phyloP scores from a whole-genome alignment of 192 early-diverging fungal genomes.

The Lobulomyces angularis region DNA sequence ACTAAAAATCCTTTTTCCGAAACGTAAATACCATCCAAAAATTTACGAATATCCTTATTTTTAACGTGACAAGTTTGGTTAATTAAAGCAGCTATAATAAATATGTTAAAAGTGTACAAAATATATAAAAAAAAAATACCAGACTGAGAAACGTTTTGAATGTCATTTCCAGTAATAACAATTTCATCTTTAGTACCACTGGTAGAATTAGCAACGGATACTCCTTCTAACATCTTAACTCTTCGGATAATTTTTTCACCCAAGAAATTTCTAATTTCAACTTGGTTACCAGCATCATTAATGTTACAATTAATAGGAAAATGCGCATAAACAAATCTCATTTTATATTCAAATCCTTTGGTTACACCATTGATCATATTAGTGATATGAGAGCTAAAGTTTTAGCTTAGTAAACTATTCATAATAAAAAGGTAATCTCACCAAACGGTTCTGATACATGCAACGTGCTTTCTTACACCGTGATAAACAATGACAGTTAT shows the following conservation, averaged over 20 bases:
- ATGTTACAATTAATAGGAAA: constrained; percentile 98
- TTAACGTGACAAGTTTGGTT: constrained; percentile 85
- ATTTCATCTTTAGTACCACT: constrained; percentile 93
- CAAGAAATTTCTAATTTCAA: constrained; percentile 98
- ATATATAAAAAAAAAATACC: constrained; percentile 23
- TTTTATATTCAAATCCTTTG: constrained; percentile 93
- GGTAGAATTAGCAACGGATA: constrained; percentile 62
- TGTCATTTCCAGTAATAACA: constrained; percentile 81
- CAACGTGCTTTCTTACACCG: constrained; percentile 93
- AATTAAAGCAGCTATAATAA: constrained; percentile 67
- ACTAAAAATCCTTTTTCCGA: constrained; percentile 66
- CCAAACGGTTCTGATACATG: constrained; percentile 95
- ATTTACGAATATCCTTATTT: constrained; percentile 99
- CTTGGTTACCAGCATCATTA: constrained; percentile 51
- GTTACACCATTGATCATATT: constrained; percentile 34
- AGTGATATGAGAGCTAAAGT: constrained; percentile 97
- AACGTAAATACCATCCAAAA: constrained; percentile 96
- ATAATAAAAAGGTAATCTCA: too few relatives aligned
- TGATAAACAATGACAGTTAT: constrained; percentile 85
- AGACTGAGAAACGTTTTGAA: constrained; percentile 88
- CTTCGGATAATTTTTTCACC: constrained; percentile 87
- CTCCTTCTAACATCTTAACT: constrained; percentile 77
- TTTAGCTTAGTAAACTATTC: constrained; percentile 87
- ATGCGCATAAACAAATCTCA: constrained; percentile 98
- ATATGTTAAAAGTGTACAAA: constrained; percentile 5